phyloP scores from a whole-genome alignment of 805 yeast genomes.

The Nakazawaea ambrosiae region DNA sequence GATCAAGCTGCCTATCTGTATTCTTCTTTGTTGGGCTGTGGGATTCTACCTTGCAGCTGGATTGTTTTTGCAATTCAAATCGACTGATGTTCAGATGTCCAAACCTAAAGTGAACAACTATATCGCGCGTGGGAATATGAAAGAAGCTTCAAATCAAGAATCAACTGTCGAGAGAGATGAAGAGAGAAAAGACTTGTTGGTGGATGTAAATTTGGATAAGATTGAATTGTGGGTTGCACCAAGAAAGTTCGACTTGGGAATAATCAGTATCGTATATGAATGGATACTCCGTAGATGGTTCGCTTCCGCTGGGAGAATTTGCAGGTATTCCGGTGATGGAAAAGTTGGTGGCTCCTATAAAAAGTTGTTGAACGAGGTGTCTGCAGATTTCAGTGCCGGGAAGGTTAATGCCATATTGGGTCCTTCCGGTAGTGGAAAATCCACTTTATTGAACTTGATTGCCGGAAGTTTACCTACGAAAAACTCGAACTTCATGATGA shows the following conservation, averaged over 20 bases:
- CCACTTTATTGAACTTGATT: conserved; percentile 55
- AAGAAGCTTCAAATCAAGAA: not conserved
- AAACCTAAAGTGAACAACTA: conserved; percentile 17
- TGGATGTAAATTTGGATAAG: conserved; percentile 16
- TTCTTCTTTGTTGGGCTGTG: conserved; percentile 49
- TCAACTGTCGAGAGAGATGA: not conserved
- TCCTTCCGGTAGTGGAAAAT: conserved; percentile 76
- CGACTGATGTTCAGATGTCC: conserved; percentile 48
- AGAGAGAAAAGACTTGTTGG: conserved; percentile 3
- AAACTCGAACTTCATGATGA: conserved; percentile 16
- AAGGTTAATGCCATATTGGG: conserved; percentile 71
- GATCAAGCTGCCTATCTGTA: conserved; percentile 58
- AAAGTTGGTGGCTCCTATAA: conserved; percentile 17
- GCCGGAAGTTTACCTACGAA: conserved; percentile 44
- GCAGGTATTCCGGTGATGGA: too few relatives aligned
- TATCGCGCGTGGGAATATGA: conserved; percentile 11
- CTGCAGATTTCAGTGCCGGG: conserved; percentile 47
- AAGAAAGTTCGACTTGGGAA: conserved; percentile 5
- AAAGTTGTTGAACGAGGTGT: conserved; percentile 35
- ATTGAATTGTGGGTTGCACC: conserved; percentile 18
- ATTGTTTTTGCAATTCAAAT: conserved; percentile 37
- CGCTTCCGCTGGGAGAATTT: not conserved
- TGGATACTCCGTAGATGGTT: conserved; percentile 8
- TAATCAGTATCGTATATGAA: conserved; percentile 4
- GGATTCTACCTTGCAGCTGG: conserved; percentile 47